phyloP scores from a whole-genome alignment of 2,329 filamentous ascomycete genomes.

The Aureobasidium sp. region DNA sequence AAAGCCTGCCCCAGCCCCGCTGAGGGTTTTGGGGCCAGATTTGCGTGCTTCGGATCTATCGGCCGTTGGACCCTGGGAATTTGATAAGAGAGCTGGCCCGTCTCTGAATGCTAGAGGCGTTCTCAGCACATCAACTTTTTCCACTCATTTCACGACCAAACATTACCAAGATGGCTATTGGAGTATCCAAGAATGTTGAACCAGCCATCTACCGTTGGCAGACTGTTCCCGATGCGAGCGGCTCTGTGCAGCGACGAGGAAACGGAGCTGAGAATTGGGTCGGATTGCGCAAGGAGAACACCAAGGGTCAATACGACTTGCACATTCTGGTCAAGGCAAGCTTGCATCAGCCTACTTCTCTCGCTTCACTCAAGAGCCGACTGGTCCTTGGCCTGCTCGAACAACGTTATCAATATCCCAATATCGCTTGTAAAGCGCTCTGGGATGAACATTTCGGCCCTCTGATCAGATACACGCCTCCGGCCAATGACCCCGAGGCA shows the following conservation, averaged over 20 bases:
- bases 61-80: no score
- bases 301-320: neutral
- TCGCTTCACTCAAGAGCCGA: neutral
- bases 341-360: neutral
- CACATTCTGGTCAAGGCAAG: neutral
- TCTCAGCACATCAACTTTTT: no score
- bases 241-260: neutral
- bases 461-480: neutral
- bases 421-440: neutral
- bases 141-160: no score
- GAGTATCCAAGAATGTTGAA: neutral
- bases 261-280: neutral
- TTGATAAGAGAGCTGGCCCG: no score
- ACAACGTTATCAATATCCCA: neutral
- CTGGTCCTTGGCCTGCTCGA: neutral
- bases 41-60: no score
- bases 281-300: neutral
- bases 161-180: neutral
- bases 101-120: no score
- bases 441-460: conserved; percentile 1
- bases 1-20: no score
- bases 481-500: neutral
- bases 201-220: neutral
- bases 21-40: no score
- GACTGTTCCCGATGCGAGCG: neutral